Conservation (phyloP, 2,329 filamentous ascomycete species). For the Sporothrix protearum region DNA sequence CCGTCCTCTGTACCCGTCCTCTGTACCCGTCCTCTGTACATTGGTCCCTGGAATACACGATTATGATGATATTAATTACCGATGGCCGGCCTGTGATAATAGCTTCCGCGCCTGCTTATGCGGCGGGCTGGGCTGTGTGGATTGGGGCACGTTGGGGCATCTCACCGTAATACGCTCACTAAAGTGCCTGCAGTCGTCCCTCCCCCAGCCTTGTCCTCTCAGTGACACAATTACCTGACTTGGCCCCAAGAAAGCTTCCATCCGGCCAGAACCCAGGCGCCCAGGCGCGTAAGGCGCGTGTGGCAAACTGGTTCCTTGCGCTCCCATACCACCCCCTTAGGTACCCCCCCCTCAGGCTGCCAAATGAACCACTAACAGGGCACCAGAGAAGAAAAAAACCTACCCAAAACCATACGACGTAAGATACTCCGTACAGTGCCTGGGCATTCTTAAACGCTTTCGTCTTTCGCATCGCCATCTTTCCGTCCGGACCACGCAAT, state of each 20-base stretch:
- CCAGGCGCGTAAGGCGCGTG: slow-evolving; percentile 3
- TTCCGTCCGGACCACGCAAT: no score
- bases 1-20: no score
- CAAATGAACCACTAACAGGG: background rate
- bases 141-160: background rate
- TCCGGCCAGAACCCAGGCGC: background rate
- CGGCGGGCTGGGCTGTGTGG: slow-evolving; percentile 7
- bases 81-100: background rate
- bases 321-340: no score
- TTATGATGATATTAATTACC: background rate
- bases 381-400: background rate
- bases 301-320: background rate
- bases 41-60: background rate
- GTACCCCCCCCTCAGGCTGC: no score
- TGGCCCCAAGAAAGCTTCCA: background rate
- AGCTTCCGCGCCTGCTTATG: background rate
- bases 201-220: background rate
- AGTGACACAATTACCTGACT: background rate
- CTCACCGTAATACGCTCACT: no score
- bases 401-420: background rate
- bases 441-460: no score
- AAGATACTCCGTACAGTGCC: no score
- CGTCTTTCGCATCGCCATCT: no score
- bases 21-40: no score
- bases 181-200: background rate